Evolutionary conservation across 257 asterid genomes (phyloP), one percentile per base, ranked within the genome.

Genomic region (Handroanthus guayacan): DNA sequence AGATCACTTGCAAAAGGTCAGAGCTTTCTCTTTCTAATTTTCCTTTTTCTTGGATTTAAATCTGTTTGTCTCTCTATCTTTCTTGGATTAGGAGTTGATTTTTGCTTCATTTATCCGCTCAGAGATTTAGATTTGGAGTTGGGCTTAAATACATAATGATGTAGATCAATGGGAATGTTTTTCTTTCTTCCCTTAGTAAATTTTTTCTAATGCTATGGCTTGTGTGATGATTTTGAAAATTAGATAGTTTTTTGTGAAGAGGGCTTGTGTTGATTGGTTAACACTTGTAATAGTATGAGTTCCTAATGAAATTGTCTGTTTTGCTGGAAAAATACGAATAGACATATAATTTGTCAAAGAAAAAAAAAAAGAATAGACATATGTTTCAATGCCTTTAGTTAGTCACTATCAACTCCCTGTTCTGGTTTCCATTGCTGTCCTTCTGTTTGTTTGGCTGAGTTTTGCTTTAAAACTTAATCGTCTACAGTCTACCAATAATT

Each of bases 1-100:
- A 83, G 86, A 88, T 87, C 89, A 77, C 78, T 82, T 14, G 67
- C 75, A 41, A 69, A 13, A 81, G 94, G 91, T 87, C 47, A 64
- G 69, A 31, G 17, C 79, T 83, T 77, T 88, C 72, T 82, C 76
- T 65, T 68, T 43, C 62, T 68, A 31, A 9, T 20, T n/a, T 48
- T 67, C 1, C 48, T 25, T 14, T 10, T 75, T 51, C 47, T 25
- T 60, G 67, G 66, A 41, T 65, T 72, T 51, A 17, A 18, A 45
- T 78, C 54, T 67, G 12, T 63, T 20, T 57, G 43, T 36, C 43
- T 62, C 51, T 69, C 9, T 47, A 18, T 75, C 47, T 67, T 67
- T 69, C 82, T 85, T 78, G 77, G 47, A 69, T 84, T 50, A 17
- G 57, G 75, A 75, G 81, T 76, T 52, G 68, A 63, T 82, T 81